phyloP scores from a whole-genome alignment of 345 rosid genomes.

The Garcia nutans region DNA sequence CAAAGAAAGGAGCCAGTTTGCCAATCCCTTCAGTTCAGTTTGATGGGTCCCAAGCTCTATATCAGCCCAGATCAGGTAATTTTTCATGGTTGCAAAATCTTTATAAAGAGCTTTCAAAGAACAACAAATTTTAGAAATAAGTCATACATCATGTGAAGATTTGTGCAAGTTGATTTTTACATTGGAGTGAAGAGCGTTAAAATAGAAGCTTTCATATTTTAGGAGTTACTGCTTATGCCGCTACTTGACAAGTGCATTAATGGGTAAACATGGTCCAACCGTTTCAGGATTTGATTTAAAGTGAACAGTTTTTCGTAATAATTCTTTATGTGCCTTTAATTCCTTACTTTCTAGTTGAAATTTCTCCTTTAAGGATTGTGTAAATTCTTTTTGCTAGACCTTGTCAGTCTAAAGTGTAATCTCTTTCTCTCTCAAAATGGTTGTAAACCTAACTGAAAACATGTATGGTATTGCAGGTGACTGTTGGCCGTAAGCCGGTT shows the following conservation, averaged over 20 bases:
- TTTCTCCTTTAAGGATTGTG: neutral
- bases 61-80: constrained; percentile 90
- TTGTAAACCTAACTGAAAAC: constrained; percentile 11
- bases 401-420: neutral
- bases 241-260: neutral
- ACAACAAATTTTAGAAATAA: neutral
- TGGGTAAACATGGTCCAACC: neutral
- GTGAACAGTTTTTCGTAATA: neutral
- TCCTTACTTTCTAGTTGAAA: neutral
- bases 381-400: neutral
- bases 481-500: constrained; percentile 94
- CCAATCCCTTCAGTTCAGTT: constrained; percentile 86
- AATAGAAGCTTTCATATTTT: neutral
- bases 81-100: neutral
- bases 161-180: neutral
- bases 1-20: constrained; percentile 94
- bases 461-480: constrained; percentile 54
- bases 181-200: neutral
- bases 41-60: constrained; percentile 98
- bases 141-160: neutral
- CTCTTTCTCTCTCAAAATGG: neutral
- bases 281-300: neutral
- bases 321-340: too few relatives aligned
- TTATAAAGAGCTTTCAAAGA: neutral
- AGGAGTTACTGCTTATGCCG: neutral